A percentile compares a stretch with the other conserved stretches of the same genome.
Conservation (phyloP, 1,284 basidiomycete species). For the Microbotryum silenes-acaulis region DNA sequence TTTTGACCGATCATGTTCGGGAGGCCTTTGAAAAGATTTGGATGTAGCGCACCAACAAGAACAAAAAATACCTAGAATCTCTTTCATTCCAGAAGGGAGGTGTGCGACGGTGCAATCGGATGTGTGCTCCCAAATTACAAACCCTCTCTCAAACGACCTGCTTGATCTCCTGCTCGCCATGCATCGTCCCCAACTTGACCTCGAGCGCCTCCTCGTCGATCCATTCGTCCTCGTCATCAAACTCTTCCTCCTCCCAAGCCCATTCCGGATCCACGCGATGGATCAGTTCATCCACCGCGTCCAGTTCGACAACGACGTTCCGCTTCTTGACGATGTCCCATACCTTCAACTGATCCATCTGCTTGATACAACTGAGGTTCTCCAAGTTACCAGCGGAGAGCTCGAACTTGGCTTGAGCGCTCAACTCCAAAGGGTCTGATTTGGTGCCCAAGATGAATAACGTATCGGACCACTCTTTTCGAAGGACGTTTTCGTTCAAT, state of each 20-base stretch:
- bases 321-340: conserved; percentile 28
- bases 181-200: conserved; percentile 6
- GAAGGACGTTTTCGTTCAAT: conserved; percentile 12
- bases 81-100: no score
- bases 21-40: conserved; percentile 11
- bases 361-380: conserved; percentile 15
- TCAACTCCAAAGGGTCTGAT: background rate
- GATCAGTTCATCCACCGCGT: conserved; percentile 24
- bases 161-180: conserved; percentile 2
- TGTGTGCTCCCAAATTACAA: no score
- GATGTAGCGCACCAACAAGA: background rate
- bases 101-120: no score
- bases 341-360: conserved; percentile 20
- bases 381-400: conserved; percentile 26
- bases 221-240: conserved; percentile 16
- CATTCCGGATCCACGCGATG: conserved; percentile 21
- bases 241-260: conserved; percentile 2
- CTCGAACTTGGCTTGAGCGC: conserved; percentile 13
- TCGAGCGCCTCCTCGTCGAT: conserved; percentile 10
- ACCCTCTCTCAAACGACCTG: background rate
- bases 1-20: conserved; percentile 14
- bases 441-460: conserved; percentile 18
- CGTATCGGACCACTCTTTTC: conserved; percentile 20
- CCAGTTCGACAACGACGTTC: conserved; percentile 28
- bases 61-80: background rate